A percentile compares a stretch with the other conserved stretches of the same genome.
Conservation (phyloP, 352 stramenopile species). For the Phytopythium delawarense region DNA sequence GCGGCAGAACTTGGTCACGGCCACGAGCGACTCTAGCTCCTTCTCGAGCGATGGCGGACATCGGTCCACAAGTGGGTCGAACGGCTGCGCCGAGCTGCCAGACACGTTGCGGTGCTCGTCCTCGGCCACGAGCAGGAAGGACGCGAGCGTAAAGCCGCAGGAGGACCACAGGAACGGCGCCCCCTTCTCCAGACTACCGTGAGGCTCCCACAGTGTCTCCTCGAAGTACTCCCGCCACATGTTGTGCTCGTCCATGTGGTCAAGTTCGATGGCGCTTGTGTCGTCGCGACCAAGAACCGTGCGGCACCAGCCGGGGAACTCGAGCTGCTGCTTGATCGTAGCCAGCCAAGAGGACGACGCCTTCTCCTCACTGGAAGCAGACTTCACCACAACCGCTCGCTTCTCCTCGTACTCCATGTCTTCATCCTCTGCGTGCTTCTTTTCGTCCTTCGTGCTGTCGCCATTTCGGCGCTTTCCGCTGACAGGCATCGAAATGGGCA, state of each 20-base stretch:
- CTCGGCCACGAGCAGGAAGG: slow-evolving; percentile 68
- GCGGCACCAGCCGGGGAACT: slow-evolving; percentile 63
- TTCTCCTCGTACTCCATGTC: slow-evolving; percentile 15
- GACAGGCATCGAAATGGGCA: slow-evolving; percentile 67
- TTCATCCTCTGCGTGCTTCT: slow-evolving; percentile 11
- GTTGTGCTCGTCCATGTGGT: slow-evolving; percentile 61
- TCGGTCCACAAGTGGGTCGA: slow-evolving; percentile 49
- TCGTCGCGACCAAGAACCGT: slow-evolving; percentile 67
- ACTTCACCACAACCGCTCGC: neutral
- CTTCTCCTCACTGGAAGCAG: neutral
- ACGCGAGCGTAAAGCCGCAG: slow-evolving; percentile 75
- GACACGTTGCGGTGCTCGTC: slow-evolving; percentile 35
- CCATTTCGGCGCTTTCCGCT: neutral
- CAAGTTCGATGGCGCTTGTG: slow-evolving; percentile 29
- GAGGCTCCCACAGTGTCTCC: slow-evolving; percentile 82
- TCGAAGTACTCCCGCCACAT: slow-evolving; percentile 87
- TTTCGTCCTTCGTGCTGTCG: slow-evolving; percentile 9
- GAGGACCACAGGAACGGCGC: slow-evolving; percentile 83
- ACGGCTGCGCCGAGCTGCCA: slow-evolving; percentile 13
- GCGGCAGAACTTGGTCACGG: slow-evolving; percentile 81
- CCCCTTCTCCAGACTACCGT: slow-evolving; percentile 82
- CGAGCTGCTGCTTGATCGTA: slow-evolving; percentile 60
- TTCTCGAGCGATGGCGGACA: slow-evolving; percentile 77
- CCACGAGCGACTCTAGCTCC: slow-evolving; percentile 68
- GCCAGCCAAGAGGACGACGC: slow-evolving; percentile 34